Conservation (phyloP, 2,329 filamentous ascomycete species). For the Xylariomycetidae sp. region DNA sequence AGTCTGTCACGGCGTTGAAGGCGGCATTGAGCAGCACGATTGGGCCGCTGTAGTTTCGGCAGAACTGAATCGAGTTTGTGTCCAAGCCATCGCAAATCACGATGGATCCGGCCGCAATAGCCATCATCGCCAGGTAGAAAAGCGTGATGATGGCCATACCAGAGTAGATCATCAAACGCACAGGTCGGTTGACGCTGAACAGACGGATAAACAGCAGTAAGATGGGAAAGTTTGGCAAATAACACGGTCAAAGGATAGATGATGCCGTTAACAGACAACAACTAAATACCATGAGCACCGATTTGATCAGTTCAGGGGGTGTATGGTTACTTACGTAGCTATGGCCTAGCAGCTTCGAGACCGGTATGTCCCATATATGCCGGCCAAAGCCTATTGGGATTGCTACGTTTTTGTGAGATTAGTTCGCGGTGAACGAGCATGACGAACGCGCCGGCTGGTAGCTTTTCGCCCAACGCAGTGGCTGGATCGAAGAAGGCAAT, state of each 20-base stretch:
- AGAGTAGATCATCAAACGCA: background rate
- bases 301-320: too few species aligned
- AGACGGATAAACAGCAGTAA: background rate
- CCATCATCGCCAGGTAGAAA: constrained; percentile 1
- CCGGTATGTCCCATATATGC: too few species aligned
- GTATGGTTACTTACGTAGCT: too few species aligned
- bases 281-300: background rate
- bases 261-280: background rate
- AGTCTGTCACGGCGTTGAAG: constrained; percentile 1
- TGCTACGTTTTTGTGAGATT: too few species aligned
- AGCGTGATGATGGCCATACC: background rate
- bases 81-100: background rate
- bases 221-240: constrained; percentile 2
- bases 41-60: background rate
- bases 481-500: too few species aligned
- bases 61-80: background rate
- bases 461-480: too few species aligned
- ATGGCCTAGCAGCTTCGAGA: too few species aligned
- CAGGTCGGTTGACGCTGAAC: background rate
- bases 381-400: too few species aligned
- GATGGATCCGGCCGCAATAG: background rate
- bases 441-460: too few species aligned
- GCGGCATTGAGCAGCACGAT: background rate
- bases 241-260: constrained; percentile 2
- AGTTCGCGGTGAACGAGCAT: too few species aligned